These are phyloP conservation scores for Eragrostis nindensis DNA, from an alignment of 176 grass and related monocot species.

Conservation along the genomic window DNA sequence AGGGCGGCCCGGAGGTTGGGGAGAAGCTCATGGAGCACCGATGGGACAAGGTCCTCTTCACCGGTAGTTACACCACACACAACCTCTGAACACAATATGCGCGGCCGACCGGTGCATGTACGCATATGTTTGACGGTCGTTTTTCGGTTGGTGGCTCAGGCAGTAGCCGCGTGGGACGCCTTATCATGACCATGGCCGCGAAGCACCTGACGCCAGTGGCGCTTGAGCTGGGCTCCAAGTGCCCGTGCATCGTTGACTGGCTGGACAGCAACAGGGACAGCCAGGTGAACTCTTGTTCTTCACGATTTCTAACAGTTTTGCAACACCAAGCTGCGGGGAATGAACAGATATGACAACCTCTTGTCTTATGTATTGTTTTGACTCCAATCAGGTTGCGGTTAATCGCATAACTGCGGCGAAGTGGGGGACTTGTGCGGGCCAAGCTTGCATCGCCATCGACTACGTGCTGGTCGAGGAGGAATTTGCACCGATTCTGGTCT, in stretches of 20 bases:
- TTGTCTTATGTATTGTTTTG: too few species aligned
- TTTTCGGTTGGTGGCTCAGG: constrained; percentile 38
- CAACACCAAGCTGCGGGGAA: not conserved
- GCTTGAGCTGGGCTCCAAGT: constrained; percentile 84
- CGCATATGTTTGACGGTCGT: not conserved
- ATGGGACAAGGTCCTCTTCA: constrained; percentile 97
- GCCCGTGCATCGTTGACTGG: constrained; percentile 81
- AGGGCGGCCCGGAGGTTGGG: constrained; percentile 60
- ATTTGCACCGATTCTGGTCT: constrained; percentile 70
- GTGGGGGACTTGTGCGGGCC: constrained; percentile 72
- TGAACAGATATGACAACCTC: not conserved
- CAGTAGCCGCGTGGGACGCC: constrained; percentile 54
- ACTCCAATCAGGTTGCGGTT: constrained; percentile 47
- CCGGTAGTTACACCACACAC: constrained; percentile 38
- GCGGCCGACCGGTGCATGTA: not conserved
- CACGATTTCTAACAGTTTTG: not conserved
- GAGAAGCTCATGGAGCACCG: constrained; percentile 72
- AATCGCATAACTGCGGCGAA: constrained; percentile 68
- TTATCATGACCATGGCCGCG: constrained; percentile 80
- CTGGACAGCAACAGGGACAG: constrained; percentile 43
- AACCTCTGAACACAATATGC: not conserved
- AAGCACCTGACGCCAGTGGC: constrained; percentile 81
- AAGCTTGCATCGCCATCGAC: constrained; percentile 83
- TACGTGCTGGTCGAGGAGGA: constrained; percentile 79
- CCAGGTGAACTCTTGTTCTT: constrained; percentile 21